Evolutionary conservation across 1,284 basidiomycete species (phyloP), one percentile per base, ranked within the genome.

Genomic region (Microbotryum silenes-acaulis): DNA sequence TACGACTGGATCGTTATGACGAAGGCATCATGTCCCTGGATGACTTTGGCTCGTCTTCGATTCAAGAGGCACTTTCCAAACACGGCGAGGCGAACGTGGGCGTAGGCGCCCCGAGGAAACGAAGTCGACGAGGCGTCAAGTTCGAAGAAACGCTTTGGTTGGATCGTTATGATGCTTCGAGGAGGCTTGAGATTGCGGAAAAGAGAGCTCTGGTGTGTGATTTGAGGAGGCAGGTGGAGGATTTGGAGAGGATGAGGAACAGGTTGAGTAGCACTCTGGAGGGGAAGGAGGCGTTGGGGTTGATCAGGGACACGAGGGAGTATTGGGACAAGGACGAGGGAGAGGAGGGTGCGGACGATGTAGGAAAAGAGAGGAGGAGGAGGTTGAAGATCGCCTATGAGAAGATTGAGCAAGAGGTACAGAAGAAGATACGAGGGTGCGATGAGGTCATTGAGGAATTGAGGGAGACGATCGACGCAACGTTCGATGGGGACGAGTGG

Each of bases 151-250:
- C 54, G 33, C 14, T 65, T 1, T 65, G 56, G 58, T 50, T 67
- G 21, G 66, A 67, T 33, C 56, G 63, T 31, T 67, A 65, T 49
- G 33, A 52, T 44, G 47, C 60, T 20, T 37, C 29, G 31, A 60
- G 57, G 44, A 47, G 58, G 12, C 31, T 33, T 0, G 31, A 33
- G 33, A 48, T 65, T 7, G 33, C 47, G 6, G 46, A 59, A 9
- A 49, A 9, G 9, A 25, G 66, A 6, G 29, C 16, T 14, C n/a
- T 21, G 18, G 20, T 55, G 23, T 21, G 14, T 1, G 10, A 16
- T 29, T 29, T 66, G 52, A 27, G 45, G 16, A 27, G 18, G 3
- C 49, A 54, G 57, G 8, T 27, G 16, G 45, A 31, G 21, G 58
- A 54, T 16, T 6, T 55, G 5, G 50, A 37, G 47, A 1, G 14